Conservation (phyloP, 2,329 filamentous ascomycete genomes). For the Cyphellophora europaea region DNA sequence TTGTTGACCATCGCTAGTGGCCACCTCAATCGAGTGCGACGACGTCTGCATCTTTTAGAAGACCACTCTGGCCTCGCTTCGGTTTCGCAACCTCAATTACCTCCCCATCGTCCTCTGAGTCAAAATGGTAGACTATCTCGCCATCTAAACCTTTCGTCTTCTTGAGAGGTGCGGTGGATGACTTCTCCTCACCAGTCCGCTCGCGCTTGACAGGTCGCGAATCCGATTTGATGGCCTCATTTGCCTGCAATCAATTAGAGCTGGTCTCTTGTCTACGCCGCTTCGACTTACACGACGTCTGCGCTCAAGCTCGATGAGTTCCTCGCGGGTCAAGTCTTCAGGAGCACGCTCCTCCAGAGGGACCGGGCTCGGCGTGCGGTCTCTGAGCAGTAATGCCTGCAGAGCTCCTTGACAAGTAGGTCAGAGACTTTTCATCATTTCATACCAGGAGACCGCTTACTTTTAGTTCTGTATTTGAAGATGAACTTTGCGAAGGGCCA, state of each 20-base stretch:
- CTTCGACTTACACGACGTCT: slow-evolving; percentile 14
- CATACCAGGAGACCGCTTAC: slow-evolving; percentile 10
- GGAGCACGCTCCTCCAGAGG: slow-evolving; percentile 17
- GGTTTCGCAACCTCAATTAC: too few relatives aligned
- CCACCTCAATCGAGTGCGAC: too few relatives aligned
- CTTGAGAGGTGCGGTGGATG: slow-evolving; percentile 4
- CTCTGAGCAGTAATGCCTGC: slow-evolving; percentile 24
- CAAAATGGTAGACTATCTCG: slow-evolving; percentile 7
- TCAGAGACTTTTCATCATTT: background rate
- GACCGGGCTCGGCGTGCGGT: slow-evolving; percentile 18
- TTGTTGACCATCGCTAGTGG: too few relatives aligned
- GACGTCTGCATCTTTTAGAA: too few relatives aligned
- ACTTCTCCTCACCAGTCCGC: background rate
- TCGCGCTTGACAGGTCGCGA: slow-evolving; percentile 5
- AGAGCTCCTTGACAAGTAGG: slow-evolving; percentile 19
- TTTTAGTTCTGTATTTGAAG: slow-evolving; percentile 21
- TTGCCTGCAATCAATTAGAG: background rate
- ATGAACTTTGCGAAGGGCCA: slow-evolving; percentile 19
- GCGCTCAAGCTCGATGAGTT: slow-evolving; percentile 17
- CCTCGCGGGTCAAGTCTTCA: slow-evolving; percentile 17
- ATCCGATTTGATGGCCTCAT: slow-evolving; percentile 1
- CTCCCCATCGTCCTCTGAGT: slow-evolving; percentile 8
- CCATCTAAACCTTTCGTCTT: slow-evolving; percentile 6
- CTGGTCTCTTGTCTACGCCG: background rate
- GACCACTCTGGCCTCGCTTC: too few relatives aligned